These are phyloP conservation scores for Ustilago hordei DNA, from an alignment of 1,284 basidiomycete genomes.

Conservation along the genomic window DNA sequence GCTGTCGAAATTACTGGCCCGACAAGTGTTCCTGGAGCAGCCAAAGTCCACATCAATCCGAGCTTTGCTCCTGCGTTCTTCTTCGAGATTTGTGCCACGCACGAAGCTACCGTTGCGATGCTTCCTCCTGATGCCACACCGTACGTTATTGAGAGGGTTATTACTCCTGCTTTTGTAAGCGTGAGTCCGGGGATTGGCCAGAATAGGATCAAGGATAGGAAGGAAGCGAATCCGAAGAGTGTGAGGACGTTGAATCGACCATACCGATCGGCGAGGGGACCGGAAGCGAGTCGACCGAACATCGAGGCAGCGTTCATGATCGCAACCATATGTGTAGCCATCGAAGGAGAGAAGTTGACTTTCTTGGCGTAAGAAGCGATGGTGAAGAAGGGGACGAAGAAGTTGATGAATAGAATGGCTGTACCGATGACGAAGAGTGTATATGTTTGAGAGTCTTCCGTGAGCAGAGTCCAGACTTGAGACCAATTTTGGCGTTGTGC, in stretches of 20 bases:
- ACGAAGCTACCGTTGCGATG: conserved; percentile 41
- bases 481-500: conserved; percentile 33
- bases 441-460: conserved; percentile 26
- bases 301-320: conserved; percentile 49
- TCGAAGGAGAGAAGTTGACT: conserved; percentile 24
- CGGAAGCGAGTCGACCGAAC: conserved; percentile 37
- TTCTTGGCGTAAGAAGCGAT: conserved; percentile 46
- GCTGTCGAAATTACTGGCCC: conserved; percentile 44
- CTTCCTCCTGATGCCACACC: conserved; percentile 38
- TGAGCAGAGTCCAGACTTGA: conserved; percentile 23
- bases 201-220: conserved; percentile 31
- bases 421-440: conserved; percentile 39
- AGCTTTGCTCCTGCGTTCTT: conserved; percentile 31
- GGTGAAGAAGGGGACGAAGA: conserved; percentile 52
- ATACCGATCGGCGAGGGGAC: conserved; percentile 35
- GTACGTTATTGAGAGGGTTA: conserved; percentile 29
- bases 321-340: conserved; percentile 43
- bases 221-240: conserved; percentile 28
- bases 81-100: conserved; percentile 35
- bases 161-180: conserved; percentile 40
- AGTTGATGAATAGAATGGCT: conserved; percentile 46
- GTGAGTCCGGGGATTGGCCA: conserved; percentile 48
- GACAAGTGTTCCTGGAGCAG: conserved; percentile 40
- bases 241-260: conserved; percentile 45
- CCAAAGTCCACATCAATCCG: conserved; percentile 43